phyloP scores from a whole-genome alignment of 495 filamentous ascomycete genomes.

The Aspergillus egyptiacus region DNA sequence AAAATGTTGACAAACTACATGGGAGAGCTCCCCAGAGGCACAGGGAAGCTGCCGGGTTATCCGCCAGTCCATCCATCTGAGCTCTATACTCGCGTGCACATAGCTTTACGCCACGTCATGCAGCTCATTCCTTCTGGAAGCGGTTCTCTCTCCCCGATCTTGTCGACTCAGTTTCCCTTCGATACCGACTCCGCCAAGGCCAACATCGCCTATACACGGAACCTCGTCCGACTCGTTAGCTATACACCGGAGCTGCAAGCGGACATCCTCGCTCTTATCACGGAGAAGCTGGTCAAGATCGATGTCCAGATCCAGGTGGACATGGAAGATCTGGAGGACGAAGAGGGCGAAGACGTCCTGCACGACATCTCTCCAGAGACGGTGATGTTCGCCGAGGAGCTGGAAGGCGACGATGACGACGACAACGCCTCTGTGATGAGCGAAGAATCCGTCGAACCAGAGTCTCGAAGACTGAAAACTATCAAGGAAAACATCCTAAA shows the following conservation, averaged over 20 bases:
- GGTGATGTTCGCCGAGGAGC: slow-evolving; percentile 33
- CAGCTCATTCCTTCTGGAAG: slow-evolving; percentile 73
- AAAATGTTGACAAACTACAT: slow-evolving; percentile 78
- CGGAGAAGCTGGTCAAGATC: slow-evolving; percentile 78
- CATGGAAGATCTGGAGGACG: slow-evolving; percentile 76
- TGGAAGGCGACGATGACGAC: slow-evolving; percentile 53
- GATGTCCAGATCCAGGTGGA: slow-evolving; percentile 93
- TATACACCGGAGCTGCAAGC: slow-evolving; percentile 77
- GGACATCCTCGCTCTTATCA: slow-evolving; percentile 77
- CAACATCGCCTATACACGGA: slow-evolving; percentile 72
- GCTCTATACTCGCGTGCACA: slow-evolving; percentile 65
- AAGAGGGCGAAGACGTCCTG: slow-evolving; percentile 51
- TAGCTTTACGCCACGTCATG: slow-evolving; percentile 67
- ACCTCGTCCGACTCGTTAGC: slow-evolving; percentile 64
- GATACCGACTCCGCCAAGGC: slow-evolving; percentile 62
- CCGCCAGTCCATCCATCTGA: slow-evolving; percentile 50
- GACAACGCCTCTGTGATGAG: slow-evolving; percentile 50
- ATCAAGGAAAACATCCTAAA: slow-evolving; percentile 80
- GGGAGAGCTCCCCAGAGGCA: slow-evolving; percentile 44
- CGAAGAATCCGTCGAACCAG: slow-evolving; percentile 42
- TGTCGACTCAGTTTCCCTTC: slow-evolving; percentile 66
- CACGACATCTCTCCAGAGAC: slow-evolving; percentile 35
- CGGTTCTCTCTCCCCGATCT: slow-evolving; percentile 56
- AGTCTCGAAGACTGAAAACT: slow-evolving; percentile 47
- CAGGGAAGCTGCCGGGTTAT: slow-evolving; percentile 55